Evolutionary conservation across 2,329 filamentous ascomycete genomes (phyloP).

Genomic region (Xylariaceae sp.): DNA sequence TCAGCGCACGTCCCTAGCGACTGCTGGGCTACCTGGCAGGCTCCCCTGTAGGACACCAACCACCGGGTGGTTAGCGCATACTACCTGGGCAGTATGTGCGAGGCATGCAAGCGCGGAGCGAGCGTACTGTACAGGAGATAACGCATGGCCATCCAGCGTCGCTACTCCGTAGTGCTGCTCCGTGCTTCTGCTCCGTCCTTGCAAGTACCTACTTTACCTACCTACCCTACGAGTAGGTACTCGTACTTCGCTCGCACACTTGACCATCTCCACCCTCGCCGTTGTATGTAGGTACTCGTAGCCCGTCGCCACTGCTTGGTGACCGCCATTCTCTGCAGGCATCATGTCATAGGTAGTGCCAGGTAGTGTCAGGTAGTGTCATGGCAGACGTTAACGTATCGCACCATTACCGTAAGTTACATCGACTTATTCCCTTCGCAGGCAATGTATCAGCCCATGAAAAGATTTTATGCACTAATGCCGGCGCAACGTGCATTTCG

Average conservation of each 20-base stretch:
- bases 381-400: not conserved
- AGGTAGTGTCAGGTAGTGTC: not conserved
- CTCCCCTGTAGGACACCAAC: not conserved
- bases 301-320: conserved; percentile 5
- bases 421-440: not conserved
- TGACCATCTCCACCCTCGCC: conserved; percentile 13
- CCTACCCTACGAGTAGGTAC: too few species aligned
- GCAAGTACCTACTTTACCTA: too few species aligned
- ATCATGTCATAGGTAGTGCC: not conserved
- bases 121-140: not conserved
- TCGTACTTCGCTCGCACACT: too few species aligned
- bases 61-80: not conserved
- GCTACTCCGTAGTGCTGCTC: not conserved
- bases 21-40: not conserved
- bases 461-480: not conserved
- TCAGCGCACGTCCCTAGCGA: not conserved
- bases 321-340: conserved; percentile 19
- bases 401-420: not conserved
- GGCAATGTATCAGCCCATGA: not conserved
- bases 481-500: not conserved
- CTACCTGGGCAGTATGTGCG: not conserved
- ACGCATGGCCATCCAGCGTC: not conserved
- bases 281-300: not conserved
- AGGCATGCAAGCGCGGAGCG: not conserved
- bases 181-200: not conserved